Conservation (phyloP, 345 rosid species). For the Gossypium mustelinum region DNA sequence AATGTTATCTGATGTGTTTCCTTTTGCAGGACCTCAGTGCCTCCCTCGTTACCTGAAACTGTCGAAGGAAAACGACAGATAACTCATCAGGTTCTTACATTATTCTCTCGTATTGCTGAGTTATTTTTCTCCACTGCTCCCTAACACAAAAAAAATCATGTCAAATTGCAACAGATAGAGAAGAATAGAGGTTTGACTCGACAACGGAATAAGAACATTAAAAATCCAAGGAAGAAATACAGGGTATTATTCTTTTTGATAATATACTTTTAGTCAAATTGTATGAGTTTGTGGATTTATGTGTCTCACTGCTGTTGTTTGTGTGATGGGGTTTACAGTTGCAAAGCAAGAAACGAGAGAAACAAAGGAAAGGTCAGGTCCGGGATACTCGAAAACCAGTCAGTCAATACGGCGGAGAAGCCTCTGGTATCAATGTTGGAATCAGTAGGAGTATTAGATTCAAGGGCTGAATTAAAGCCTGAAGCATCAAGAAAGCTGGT, state of each 20-base stretch:
- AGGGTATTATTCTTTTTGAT: slow-evolving; percentile 34
- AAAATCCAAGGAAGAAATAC: slow-evolving; percentile 86
- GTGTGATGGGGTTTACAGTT: slow-evolving; percentile 31
- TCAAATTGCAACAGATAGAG: slow-evolving; percentile 40
- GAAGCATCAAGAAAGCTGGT: not conserved
- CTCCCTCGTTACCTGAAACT: slow-evolving; percentile 8
- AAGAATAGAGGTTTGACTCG: slow-evolving; percentile 74
- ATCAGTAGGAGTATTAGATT: slow-evolving; percentile 63
- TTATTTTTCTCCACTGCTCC: no score
- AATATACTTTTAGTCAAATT: not conserved
- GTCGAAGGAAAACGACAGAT: slow-evolving; percentile 39
- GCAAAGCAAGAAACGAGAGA: slow-evolving; percentile 42
- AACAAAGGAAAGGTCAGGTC: slow-evolving; percentile 53
- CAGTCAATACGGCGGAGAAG: slow-evolving; percentile 69
- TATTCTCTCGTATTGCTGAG: not conserved
- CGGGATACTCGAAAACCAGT: slow-evolving; percentile 45
- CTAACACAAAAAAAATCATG: not conserved
- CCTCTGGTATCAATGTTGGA: slow-evolving; percentile 55
- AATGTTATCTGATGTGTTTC: not conserved
- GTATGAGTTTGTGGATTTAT: not conserved
- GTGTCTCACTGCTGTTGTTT: not conserved
- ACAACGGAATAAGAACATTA: slow-evolving; percentile 46
- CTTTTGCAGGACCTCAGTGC: slow-evolving; percentile 32
- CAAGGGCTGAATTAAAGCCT: slow-evolving; percentile 31
- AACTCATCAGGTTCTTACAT: slow-evolving; percentile 39